Evolutionary conservation across 2,329 filamentous ascomycete genomes (phyloP), one percentile per base, ranked within the genome.

Genomic region (Tothia fuscella): DNA sequence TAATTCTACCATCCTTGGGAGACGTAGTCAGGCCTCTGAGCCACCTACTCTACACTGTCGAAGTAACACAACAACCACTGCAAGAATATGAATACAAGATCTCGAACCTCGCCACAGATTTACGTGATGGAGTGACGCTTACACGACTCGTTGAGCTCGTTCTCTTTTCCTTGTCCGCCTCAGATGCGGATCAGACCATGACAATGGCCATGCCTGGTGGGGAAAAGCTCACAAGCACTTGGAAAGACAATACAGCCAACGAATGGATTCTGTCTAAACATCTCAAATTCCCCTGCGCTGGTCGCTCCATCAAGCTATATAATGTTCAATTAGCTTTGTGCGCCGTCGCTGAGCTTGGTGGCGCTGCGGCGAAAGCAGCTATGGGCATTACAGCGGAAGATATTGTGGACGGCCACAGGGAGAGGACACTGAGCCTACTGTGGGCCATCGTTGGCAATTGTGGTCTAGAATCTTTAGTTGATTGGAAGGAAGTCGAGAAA

Each of bases 401-500:
- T 42, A 70, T 80, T 35, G 73, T 80, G 5, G 68, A 79, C 48
- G 76, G 76, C 2, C 74, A 78, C 49, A 68, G 76, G 6, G 76
- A 80, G 50, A 78, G 74, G 55, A 80, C 75, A 0, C 62, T 80
- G 33, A 68, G 66, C 4, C 59, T 80, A 7, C 61, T 81, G 4
- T 79, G 75, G 75, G 62, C 64, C 3, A 59, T 80, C 17, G 67
- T 79, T 28, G 70, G 70, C 30, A 68, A 67, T 54, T 72, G 69
- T 59, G 74, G 74, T 1, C 57, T 79, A 6, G 55, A 60, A 5
- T 60, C 56, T 5, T 60, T 80, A 0, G 61, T 80, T 2, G 68
- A 79, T 48, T 74, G 70, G 65, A 53, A 61, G 5, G 70, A 72
- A 41, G 51, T 79, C 7, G 58, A 58, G 20, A 64, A 63, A 16